phyloP scores from a whole-genome alignment of 768 basidiomycete genomes.

The Termitomyces bulborhizus region DNA sequence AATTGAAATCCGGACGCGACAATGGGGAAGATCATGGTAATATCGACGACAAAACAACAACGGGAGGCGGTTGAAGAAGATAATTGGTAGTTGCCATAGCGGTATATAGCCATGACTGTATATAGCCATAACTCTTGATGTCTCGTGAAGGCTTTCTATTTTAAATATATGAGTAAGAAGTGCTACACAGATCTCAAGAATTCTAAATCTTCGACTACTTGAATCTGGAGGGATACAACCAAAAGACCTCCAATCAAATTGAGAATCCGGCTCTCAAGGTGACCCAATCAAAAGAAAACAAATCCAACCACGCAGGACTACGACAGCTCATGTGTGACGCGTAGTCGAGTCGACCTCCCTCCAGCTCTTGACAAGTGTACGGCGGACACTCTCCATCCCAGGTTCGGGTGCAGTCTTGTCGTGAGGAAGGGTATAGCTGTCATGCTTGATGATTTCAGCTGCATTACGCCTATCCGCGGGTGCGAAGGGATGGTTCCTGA shows the following conservation, averaged over 20 bases:
- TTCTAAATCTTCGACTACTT: too few relatives aligned
- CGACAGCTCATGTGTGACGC: slow-evolving; percentile 3
- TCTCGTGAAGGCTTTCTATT: too few relatives aligned
- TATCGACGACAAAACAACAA: too few relatives aligned
- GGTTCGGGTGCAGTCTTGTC: slow-evolving; percentile 9
- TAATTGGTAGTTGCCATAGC: too few relatives aligned
- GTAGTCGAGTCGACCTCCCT: slow-evolving; percentile 13
- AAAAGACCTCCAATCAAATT: background rate
- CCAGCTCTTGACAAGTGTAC: slow-evolving; percentile 16
- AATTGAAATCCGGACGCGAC: too few relatives aligned
- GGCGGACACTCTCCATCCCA: slow-evolving; percentile 14
- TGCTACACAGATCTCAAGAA: too few relatives aligned
- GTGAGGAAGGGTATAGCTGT: slow-evolving; percentile 8
- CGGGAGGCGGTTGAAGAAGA: too few relatives aligned
- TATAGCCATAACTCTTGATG: too few relatives aligned
- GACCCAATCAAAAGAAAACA: background rate
- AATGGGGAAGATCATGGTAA: too few relatives aligned
- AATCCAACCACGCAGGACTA: background rate
- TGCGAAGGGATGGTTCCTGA: slow-evolving; percentile 63
- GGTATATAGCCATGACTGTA: too few relatives aligned
- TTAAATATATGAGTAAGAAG: too few relatives aligned
- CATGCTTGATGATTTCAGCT: background rate
- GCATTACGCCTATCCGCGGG: slow-evolving; percentile 24
- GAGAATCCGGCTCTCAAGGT: background rate
- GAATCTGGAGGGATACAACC: too few relatives aligned